Percentiles rank a stretch among this genome's conserved stretches.
phyloP scores from a whole-genome alignment of 169 alveolate genomes.

The Fabrea salina region DNA sequence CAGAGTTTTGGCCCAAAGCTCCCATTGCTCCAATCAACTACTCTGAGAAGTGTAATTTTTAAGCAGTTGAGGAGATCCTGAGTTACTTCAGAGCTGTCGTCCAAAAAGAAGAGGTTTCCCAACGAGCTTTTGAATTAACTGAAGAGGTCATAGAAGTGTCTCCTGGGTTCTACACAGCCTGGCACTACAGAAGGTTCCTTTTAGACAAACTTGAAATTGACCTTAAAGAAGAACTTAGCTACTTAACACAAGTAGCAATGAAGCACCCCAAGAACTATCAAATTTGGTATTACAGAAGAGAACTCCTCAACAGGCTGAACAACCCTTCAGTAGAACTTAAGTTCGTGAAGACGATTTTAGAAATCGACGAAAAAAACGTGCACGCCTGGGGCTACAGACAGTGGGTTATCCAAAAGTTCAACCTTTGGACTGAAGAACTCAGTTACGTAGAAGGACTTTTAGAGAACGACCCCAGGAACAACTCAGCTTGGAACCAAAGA shows the following conservation, averaged over 20 bases:
- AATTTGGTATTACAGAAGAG: constrained; percentile 72
- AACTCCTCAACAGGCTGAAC: constrained; percentile 44
- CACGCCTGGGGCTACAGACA: constrained; percentile 75
- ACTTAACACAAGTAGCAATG: constrained; percentile 35
- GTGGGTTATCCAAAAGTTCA: constrained; percentile 64
- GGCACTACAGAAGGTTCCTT: constrained; percentile 57
- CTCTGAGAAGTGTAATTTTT: background rate
- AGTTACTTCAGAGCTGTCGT: constrained; percentile 45
- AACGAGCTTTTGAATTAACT: constrained; percentile 57
- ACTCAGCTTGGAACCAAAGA: constrained; percentile 67
- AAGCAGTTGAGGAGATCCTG: constrained; percentile 39
- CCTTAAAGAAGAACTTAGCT: constrained; percentile 47
- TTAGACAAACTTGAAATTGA: constrained; percentile 46
- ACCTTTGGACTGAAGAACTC: constrained; percentile 48
- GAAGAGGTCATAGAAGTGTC: constrained; percentile 39
- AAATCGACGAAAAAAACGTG: constrained; percentile 60
- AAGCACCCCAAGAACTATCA: constrained; percentile 59
- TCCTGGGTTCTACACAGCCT: constrained; percentile 61
- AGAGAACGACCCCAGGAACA: constrained; percentile 52
- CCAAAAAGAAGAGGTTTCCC: constrained; percentile 35
- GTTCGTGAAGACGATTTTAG: constrained; percentile 42
- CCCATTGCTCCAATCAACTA: constrained; percentile 16
- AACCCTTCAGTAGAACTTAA: constrained; percentile 49
- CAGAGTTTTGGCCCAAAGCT: background rate
- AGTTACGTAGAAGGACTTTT: constrained; percentile 48